Conservation (phyloP, 768 basidiomycete species). For the Suillus tomentosus region DNA sequence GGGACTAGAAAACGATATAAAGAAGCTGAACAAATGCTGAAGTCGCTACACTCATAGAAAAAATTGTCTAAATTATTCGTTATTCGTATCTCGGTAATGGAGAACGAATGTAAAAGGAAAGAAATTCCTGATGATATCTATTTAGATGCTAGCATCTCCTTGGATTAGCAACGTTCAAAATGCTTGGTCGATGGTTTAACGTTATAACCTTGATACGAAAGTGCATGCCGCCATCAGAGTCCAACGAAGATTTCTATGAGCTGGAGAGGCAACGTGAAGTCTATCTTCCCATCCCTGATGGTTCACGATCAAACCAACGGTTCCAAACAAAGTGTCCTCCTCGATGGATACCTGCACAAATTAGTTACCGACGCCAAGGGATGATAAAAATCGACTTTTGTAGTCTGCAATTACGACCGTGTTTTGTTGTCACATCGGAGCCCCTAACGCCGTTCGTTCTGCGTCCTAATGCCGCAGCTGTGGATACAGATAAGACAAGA, state of each 20-base stretch:
- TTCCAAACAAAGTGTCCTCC: neutral
- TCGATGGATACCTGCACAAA: neutral
- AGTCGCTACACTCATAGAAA: conserved; percentile 14
- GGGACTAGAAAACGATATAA: conserved; percentile 80
- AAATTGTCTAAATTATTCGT: neutral
- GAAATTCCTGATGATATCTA: neutral
- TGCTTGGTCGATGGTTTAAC: conserved; percentile 77
- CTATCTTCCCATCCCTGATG: conserved; percentile 65
- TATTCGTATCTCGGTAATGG: neutral
- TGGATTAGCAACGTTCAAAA: conserved; percentile 53
- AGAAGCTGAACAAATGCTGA: conserved; percentile 71
- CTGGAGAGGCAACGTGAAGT: conserved; percentile 67
- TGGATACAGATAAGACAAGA: conserved; percentile 34
- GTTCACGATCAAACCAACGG: neutral
- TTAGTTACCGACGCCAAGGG: neutral
- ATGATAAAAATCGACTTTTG: neutral
- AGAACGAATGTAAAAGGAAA: neutral
- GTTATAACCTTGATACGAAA: conserved; percentile 46
- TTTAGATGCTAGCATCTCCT: conserved; percentile 30
- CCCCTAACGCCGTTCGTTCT: neutral
- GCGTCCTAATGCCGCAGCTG: conserved; percentile 62
- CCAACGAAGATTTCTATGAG: conserved; percentile 71
- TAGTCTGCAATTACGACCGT: neutral
- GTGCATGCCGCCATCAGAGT: conserved; percentile 59
- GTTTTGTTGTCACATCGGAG: neutral